These are phyloP conservation scores for Candida michaelii DNA, from an alignment of 805 yeast species.

Conservation along the genomic window DNA sequence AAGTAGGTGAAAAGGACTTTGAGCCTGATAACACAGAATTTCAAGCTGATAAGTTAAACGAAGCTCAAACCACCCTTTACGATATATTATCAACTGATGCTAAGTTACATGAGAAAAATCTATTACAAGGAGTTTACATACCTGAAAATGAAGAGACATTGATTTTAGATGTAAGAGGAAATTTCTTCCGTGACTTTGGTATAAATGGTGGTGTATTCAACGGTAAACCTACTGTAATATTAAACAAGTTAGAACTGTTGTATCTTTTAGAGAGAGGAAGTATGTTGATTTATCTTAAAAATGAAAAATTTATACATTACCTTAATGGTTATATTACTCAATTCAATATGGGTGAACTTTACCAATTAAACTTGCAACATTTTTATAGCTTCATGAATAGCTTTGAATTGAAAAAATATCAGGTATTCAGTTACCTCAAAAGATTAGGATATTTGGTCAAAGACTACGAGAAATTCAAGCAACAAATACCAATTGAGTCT, in stretches of 20 bases:
- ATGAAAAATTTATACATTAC: constrained; percentile 21
- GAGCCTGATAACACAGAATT: constrained; percentile 73
- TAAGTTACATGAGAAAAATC: constrained; percentile 50
- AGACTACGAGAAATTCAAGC: constrained; percentile 14
- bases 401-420: constrained; percentile 37
- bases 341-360: constrained; percentile 24
- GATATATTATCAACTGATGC: constrained; percentile 46
- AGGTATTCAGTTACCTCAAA: constrained; percentile 71
- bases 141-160: constrained; percentile 25
- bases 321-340: constrained; percentile 16
- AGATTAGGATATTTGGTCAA: constrained; percentile 74
- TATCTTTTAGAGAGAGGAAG: constrained; percentile 82
- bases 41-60: constrained; percentile 49
- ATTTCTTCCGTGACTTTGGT: constrained; percentile 74
- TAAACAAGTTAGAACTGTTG: constrained; percentile 66
- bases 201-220: constrained; percentile 28
- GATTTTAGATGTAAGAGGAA: constrained; percentile 60
- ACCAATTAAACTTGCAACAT: constrained; percentile 58
- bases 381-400: constrained; percentile 45
- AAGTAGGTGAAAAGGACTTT: constrained; percentile 81
- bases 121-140: constrained; percentile 50
- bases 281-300: constrained; percentile 27
- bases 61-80: constrained; percentile 71
- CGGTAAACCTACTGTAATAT: constrained; percentile 39
- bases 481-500: not conserved